Evolutionary conservation across 73 alveolate species (phyloP).

Genomic region (Symbiodinium pilosum): DNA sequence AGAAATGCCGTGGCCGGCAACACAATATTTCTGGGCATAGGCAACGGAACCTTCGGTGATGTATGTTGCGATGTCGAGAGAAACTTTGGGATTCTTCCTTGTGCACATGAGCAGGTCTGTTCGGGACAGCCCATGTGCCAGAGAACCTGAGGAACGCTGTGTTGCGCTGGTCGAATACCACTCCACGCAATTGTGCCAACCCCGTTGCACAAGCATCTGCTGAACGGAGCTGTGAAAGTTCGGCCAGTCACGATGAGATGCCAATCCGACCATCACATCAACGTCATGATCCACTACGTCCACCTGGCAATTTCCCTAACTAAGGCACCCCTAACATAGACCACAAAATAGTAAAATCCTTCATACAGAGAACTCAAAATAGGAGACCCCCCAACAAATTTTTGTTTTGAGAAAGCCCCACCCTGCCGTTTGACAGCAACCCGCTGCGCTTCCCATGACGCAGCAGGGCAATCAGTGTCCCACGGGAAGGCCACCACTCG

Average conservation of each 20-base stretch:
- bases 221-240: background rate
- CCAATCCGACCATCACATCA: slow-evolving; percentile 66
- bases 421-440: background rate
- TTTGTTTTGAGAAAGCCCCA: no score
- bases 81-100: background rate
- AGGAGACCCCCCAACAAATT: background rate
- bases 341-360: no score
- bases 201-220: background rate
- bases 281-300: slow-evolving; percentile 82
- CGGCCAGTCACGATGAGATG: slow-evolving; percentile 10
- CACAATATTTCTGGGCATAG: background rate
- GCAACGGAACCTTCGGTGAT: background rate
- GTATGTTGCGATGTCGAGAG: background rate
- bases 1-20: background rate
- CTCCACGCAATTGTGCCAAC: background rate
- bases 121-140: background rate
- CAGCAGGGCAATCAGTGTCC: slow-evolving; percentile 70
- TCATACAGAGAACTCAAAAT: no score
- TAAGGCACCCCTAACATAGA: background rate
- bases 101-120: background rate
- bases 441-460: slow-evolving; percentile 83
- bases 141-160: background rate
- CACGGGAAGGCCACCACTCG: slow-evolving; percentile 90
- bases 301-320: background rate
- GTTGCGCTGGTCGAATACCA: background rate